These are phyloP conservation scores for Heterobasidion annosum DNA, from an alignment of 1,284 basidiomycete species.

Conservation along the genomic window DNA sequence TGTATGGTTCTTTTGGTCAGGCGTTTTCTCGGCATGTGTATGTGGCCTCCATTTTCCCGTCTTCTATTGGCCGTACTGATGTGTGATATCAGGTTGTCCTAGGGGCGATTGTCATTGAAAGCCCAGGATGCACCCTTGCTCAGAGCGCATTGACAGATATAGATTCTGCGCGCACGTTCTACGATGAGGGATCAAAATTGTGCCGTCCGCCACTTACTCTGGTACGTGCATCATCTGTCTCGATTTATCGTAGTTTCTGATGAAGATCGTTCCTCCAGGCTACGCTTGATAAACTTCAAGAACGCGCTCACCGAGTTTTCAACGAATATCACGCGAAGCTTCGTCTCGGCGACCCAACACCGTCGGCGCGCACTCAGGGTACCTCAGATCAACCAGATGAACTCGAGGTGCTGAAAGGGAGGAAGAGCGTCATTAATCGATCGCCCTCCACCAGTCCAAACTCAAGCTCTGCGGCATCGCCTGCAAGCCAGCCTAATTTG, in stretches of 20 bases:
- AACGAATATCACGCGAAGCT: slow-evolving; percentile 4
- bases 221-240: slow-evolving; percentile 19
- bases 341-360: background rate
- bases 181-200: slow-evolving; percentile 28
- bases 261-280: slow-evolving; percentile 2
- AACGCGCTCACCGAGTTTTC: slow-evolving; percentile 14
- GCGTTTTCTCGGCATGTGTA: slow-evolving; percentile 40
- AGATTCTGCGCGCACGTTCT: slow-evolving; percentile 28
- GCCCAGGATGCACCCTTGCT: slow-evolving; percentile 33
- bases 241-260: background rate
- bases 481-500: background rate
- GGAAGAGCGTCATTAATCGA: slow-evolving; percentile 24
- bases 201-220: slow-evolving; percentile 30
- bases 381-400: slow-evolving; percentile 20
- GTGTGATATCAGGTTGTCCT: slow-evolving; percentile 28
- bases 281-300: slow-evolving; percentile 15
- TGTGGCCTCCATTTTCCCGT: slow-evolving; percentile 10
- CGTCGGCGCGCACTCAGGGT: background rate
- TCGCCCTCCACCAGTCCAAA: slow-evolving; percentile 14
- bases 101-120: slow-evolving; percentile 36
- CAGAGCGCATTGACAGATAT: slow-evolving; percentile 29
- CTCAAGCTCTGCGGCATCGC: background rate
- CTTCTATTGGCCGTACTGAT: background rate
- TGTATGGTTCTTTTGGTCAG: slow-evolving; percentile 46
- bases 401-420: slow-evolving; percentile 27